phyloP scores from a whole-genome alignment of 345 rosid genomes.

The Eucalyptus sp. region DNA sequence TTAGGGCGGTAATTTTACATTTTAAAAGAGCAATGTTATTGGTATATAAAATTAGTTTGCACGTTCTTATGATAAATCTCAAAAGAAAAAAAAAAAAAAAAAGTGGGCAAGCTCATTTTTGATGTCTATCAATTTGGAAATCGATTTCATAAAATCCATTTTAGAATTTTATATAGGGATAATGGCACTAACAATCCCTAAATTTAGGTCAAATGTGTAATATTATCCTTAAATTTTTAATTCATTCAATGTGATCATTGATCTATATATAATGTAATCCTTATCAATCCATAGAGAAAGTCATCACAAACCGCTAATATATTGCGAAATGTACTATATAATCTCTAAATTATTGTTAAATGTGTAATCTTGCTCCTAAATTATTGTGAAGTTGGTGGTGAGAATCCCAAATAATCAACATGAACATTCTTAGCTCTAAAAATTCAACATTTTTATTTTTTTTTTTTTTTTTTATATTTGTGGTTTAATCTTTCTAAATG shows the following conservation, averaged over 20 bases:
- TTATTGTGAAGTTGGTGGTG: background rate
- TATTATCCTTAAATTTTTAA: no score
- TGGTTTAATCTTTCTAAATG: background rate
- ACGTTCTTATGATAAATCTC: background rate
- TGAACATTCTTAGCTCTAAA: background rate
- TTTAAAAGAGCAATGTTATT: background rate
- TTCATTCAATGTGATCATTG: accelerated
- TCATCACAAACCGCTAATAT: accelerated
- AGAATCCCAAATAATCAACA: background rate
- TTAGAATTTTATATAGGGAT: background rate
- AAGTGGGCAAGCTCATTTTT: background rate
- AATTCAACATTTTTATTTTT: background rate
- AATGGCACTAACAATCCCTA: no score
- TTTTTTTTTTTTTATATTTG: background rate
- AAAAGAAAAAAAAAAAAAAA: no score
- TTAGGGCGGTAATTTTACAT: background rate
- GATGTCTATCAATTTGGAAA: background rate
- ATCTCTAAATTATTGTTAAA: background rate
- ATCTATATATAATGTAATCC: no score
- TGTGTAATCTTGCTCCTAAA: background rate
- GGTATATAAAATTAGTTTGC: background rate
- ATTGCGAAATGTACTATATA: no score
- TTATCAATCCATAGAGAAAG: no score
- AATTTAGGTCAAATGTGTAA: no score
- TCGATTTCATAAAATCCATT: background rate